Evolutionary conservation across 2,329 filamentous ascomycete genomes (phyloP).

Genomic region (Trichoderma lentiforme): DNA sequence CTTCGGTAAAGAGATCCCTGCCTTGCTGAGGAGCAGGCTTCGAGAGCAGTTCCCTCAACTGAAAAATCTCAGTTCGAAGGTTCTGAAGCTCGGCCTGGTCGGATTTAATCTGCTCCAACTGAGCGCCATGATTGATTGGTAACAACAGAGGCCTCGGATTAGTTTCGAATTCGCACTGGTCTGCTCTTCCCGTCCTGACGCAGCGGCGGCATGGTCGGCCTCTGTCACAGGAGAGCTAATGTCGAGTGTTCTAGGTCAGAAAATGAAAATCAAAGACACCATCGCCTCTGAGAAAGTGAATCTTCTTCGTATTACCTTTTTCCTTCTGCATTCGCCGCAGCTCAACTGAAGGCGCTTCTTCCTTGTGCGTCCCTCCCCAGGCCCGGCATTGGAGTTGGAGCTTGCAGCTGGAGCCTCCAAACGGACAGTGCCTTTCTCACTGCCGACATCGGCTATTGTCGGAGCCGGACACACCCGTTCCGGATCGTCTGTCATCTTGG

Average conservation of each 20-base stretch:
- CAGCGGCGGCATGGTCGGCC: conserved; percentile 1
- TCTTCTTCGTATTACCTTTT: not conserved
- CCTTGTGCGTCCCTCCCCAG: not conserved
- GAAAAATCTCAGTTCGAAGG: not conserved
- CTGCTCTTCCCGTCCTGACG: conserved; percentile 4
- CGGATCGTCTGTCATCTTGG: conserved; percentile 5
- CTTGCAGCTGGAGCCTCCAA: not conserved
- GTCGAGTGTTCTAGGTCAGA: not conserved
- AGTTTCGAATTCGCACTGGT: conserved; percentile 11
- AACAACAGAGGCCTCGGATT: not conserved
- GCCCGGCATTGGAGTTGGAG: not conserved
- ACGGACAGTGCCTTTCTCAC: not conserved
- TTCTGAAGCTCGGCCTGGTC: not conserved
- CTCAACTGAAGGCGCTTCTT: conserved; percentile 13
- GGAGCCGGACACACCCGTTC: conserved; percentile 5
- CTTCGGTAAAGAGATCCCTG: not conserved
- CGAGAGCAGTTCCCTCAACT: not conserved
- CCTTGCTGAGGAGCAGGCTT: not conserved
- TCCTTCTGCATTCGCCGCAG: conserved; percentile 8
- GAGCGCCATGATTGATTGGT: not conserved
- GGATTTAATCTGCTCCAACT: conserved; percentile 11
- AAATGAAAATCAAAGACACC: not conserved
- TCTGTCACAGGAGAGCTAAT: conserved; percentile 4
- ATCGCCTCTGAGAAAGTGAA: no score
- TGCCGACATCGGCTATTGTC: not conserved